These are phyloP conservation scores for Volvox carteri DNA, from an alignment of 163 green algal species.

Conservation along the genomic window DNA sequence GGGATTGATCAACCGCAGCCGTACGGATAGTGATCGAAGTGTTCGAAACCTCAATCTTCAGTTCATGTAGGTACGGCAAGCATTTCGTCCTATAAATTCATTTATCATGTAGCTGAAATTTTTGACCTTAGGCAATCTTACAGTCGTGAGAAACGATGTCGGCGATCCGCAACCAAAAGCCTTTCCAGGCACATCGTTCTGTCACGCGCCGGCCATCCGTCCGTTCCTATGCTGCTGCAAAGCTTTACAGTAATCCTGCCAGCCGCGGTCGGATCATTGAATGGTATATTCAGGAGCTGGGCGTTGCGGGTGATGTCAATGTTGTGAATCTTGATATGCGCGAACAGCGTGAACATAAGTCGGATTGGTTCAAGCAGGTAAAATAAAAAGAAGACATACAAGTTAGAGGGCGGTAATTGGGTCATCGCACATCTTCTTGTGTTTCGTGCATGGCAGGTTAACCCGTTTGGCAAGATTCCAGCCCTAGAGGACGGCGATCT, in stretches of 20 bases:
- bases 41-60: no score
- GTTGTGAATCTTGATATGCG: constrained; percentile 62
- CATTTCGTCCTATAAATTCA: no score
- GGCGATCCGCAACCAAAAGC: not conserved
- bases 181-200: not conserved
- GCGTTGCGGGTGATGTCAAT: constrained; percentile 54
- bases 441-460: constrained; percentile 50
- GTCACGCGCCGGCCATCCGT: constrained; percentile 4
- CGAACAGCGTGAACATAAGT: constrained; percentile 66
- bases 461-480: constrained; percentile 66
- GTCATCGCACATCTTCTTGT: no score
- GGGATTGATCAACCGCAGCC: no score
- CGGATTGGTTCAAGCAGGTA: constrained; percentile 57
- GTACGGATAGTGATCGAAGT: no score
- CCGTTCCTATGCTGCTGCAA: not conserved
- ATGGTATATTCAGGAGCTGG: constrained; percentile 65
- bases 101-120: no score
- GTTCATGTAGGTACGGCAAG: no score
- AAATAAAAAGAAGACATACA: no score
- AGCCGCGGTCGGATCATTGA: constrained; percentile 53
- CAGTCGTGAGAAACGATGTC: no score
- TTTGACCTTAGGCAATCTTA: no score
- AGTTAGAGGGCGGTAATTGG: no score
- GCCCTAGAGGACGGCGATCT: constrained; percentile 58
- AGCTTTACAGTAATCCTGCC: constrained; percentile 63